Conservation (phyloP, 2,329 filamentous ascomycete genomes). For the Epicoccum nigrum region DNA sequence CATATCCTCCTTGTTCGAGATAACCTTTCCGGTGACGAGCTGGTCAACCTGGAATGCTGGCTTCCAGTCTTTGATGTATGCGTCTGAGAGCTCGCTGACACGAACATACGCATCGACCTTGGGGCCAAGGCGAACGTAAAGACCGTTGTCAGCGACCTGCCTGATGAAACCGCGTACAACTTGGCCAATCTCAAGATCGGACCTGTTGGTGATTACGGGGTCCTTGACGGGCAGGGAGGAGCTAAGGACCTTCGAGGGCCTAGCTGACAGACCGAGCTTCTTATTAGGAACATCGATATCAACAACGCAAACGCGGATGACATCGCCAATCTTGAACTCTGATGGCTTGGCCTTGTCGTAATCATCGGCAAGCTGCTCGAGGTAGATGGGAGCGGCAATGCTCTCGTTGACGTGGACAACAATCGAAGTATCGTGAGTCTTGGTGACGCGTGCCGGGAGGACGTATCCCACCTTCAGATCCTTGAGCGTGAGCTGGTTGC, state of each 20-base stretch:
- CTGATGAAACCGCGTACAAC: constrained; percentile 91
- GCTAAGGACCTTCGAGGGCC: constrained; percentile 87
- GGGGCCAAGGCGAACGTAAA: constrained; percentile 85
- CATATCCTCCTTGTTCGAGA: constrained; percentile 69
- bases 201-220: constrained; percentile 72
- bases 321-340: constrained; percentile 80
- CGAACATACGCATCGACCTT: constrained; percentile 82
- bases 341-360: constrained; percentile 79
- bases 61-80: constrained; percentile 95
- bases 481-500: constrained; percentile 69
- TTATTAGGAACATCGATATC: constrained; percentile 84
- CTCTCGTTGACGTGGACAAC: constrained; percentile 83
- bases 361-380: constrained; percentile 86
- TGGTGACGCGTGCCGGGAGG: constrained; percentile 81
- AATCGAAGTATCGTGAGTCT: constrained; percentile 81
- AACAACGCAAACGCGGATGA: constrained; percentile 85
- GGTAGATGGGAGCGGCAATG: constrained; percentile 78
- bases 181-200: constrained; percentile 77
- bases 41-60: constrained; percentile 85
- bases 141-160: constrained; percentile 83
- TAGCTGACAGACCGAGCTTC: constrained; percentile 77
- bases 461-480: constrained; percentile 80
- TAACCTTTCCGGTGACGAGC: constrained; percentile 85
- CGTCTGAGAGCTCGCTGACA: constrained; percentile 87
- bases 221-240: constrained; percentile 83